Evolutionary conservation across 2,329 filamentous ascomycete species (phyloP).

Genomic region (Chaetomiaceae sp.): DNA sequence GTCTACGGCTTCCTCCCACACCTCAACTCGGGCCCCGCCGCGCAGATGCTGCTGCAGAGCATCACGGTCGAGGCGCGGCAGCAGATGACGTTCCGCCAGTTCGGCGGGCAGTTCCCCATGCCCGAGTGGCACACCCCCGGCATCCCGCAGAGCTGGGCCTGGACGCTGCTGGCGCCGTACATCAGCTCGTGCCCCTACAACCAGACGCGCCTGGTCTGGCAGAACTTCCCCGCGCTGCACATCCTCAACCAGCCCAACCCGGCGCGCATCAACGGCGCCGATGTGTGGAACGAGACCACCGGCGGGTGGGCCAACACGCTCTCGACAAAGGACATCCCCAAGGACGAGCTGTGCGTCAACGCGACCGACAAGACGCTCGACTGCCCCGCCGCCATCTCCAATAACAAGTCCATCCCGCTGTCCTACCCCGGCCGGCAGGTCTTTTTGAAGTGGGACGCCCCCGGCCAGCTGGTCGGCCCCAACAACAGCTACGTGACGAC

Average conservation of each 20-base stretch:
- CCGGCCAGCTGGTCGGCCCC: slow-evolving; percentile 65
- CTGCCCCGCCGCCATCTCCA: slow-evolving; percentile 61
- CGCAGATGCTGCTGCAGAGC: slow-evolving; percentile 67
- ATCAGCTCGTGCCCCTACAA: slow-evolving; percentile 71
- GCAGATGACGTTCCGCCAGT: slow-evolving; percentile 80
- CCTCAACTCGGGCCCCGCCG: slow-evolving; percentile 70
- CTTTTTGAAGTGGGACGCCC: slow-evolving; percentile 66
- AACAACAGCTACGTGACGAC: slow-evolving; percentile 77
- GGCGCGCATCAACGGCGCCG: slow-evolving; percentile 59
- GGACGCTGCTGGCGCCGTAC: slow-evolving; percentile 76
- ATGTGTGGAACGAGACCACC: slow-evolving; percentile 59
- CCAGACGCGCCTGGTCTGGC: slow-evolving; percentile 73
- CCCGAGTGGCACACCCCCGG: slow-evolving; percentile 77
- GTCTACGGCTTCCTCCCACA: slow-evolving; percentile 79
- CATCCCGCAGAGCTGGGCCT: slow-evolving; percentile 79
- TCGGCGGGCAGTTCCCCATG: slow-evolving; percentile 75
- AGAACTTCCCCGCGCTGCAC: slow-evolving; percentile 72
- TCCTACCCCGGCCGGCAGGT: slow-evolving; percentile 71
- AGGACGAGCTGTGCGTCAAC: slow-evolving; percentile 53
- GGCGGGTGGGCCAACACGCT: slow-evolving; percentile 56
- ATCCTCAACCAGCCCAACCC: slow-evolving; percentile 75
- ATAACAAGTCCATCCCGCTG: slow-evolving; percentile 66
- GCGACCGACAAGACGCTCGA: slow-evolving; percentile 47
- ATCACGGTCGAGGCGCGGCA: slow-evolving; percentile 77
- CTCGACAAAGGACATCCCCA: slow-evolving; percentile 41